These are phyloP conservation scores for Jimgerdemannia flammicorona DNA, from an alignment of 192 early-diverging fungal genomes.

Conservation along the genomic window DNA sequence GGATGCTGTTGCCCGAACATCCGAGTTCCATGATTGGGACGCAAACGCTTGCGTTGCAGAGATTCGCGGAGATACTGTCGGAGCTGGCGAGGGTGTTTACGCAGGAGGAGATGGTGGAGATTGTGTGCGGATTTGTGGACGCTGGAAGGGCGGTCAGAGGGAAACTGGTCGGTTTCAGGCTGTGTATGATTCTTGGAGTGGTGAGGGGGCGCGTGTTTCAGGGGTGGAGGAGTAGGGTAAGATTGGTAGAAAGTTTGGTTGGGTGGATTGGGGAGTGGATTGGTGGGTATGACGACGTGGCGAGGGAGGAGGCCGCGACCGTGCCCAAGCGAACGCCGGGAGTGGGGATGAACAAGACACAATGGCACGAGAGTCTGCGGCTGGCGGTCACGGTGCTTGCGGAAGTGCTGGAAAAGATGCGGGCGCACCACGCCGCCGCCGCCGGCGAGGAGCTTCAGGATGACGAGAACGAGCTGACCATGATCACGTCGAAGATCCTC, in stretches of 20 bases:
- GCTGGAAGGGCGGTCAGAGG: slow-evolving; percentile 27
- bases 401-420: slow-evolving; percentile 31
- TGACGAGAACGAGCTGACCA: slow-evolving; percentile 9
- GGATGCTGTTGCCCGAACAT: slow-evolving; percentile 46
- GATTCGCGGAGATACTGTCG: slow-evolving; percentile 36
- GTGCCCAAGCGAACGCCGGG: not conserved
- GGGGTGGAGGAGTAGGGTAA: slow-evolving; percentile 20
- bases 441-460: slow-evolving; percentile 13
- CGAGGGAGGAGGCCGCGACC: slow-evolving; percentile 17
- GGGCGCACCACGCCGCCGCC: slow-evolving; percentile 15
- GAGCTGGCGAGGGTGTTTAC: slow-evolving; percentile 34
- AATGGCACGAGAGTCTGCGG: slow-evolving; percentile 41
- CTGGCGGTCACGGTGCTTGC: slow-evolving; percentile 33
- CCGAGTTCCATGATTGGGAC: slow-evolving; percentile 53
- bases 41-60: slow-evolving; percentile 53
- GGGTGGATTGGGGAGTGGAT: slow-evolving; percentile 32
- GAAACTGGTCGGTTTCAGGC: slow-evolving; percentile 25
- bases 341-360: slow-evolving; percentile 15
- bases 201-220: slow-evolving; percentile 28
- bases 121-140: slow-evolving; percentile 29
- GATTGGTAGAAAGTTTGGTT: slow-evolving; percentile 13
- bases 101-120: slow-evolving; percentile 26
- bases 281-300: slow-evolving; percentile 31
- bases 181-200: slow-evolving; percentile 24
- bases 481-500: slow-evolving; percentile 12